These are phyloP conservation scores for Proliferodiscus dingleyae DNA, from an alignment of 2,329 filamentous ascomycete genomes.

Conservation along the genomic window DNA sequence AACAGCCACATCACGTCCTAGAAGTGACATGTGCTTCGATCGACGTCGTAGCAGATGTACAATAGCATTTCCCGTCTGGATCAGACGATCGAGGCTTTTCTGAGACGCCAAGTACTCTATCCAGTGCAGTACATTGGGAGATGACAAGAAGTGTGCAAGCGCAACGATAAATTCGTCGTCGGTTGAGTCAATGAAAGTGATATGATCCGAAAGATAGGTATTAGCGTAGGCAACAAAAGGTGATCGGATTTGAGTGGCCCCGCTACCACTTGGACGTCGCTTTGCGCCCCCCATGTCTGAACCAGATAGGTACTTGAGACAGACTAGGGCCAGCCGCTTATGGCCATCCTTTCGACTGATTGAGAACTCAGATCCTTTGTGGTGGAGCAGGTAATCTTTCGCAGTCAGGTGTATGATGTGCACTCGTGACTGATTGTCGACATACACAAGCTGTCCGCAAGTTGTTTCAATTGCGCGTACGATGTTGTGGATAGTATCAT, in stretches of 20 bases:
- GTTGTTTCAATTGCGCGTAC: conserved; percentile 23
- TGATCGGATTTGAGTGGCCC: background rate
- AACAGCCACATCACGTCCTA: conserved; percentile 19
- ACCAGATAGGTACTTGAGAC: conserved; percentile 24
- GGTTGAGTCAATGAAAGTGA: conserved; percentile 12
- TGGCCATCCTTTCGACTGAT: conserved; percentile 22
- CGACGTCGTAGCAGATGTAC: too few relatives aligned
- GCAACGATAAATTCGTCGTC: too few relatives aligned
- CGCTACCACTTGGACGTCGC: conserved; percentile 7
- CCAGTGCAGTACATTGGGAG: too few relatives aligned
- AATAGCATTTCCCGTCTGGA: too few relatives aligned
- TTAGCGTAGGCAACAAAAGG: conserved; percentile 26
- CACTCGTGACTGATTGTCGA: conserved; percentile 21
- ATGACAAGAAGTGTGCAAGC: too few relatives aligned
- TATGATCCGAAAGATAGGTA: conserved; percentile 27
- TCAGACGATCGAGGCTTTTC: too few relatives aligned
- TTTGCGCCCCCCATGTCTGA: conserved; percentile 15
- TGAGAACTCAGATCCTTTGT: conserved; percentile 16
- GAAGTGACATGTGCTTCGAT: background rate
- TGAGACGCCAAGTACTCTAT: too few relatives aligned
- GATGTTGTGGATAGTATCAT: conserved; percentile 18
- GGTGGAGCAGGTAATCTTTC: conserved; percentile 12
- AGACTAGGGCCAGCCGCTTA: conserved; percentile 24
- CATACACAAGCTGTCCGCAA: conserved; percentile 31
- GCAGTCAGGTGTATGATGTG: conserved; percentile 36